Evolutionary conservation across 805 yeast genomes (phyloP), one percentile per base, ranked within the genome.

Genomic region (Sugiyamaella qingdaonensis): DNA sequence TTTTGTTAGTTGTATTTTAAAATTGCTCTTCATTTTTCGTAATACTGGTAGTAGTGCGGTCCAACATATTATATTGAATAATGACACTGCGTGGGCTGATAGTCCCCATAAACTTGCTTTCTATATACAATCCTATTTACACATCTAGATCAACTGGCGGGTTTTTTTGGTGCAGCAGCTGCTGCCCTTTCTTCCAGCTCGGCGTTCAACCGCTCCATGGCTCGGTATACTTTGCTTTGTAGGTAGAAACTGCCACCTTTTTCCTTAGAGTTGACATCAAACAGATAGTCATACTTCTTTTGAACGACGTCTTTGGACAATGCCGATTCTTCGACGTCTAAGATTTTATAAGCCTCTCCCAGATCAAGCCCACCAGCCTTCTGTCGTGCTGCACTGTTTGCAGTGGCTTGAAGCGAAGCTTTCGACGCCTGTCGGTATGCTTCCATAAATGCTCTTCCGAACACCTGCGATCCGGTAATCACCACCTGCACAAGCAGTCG

Each of bases 401-500:
- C 69, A 5, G 82, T 78, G 18, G 86, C 75, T 60, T 81, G 81
- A 29, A 88, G 79, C 1, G 92, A 89, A n/a, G 95, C 83, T 51
- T 91, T 91, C 49, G 92, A 88, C 14, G 98, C 97, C 73, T 94
- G 98, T 64, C 85, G 86, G 77, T 92, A 94, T 0, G 99, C 98
- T 68, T 90, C 96, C n/a, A 89, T 78, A 68, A 94, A 94, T 0
- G 99, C 99, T 62, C 88, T 81, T 53, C 98, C 97, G 66, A 94
- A 90, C 31, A 92, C 98, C 61, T 88, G 85, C 3, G 97, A 95
- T 53, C 98, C 98, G 9, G 98, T 91, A 64, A 91, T 80, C 47
- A 90, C 78, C 58, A 94, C 96, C 70, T 88, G 92, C 59, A 88
- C 88, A 52, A 92, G 66, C 54, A 95, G 78, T 75, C 97, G 82